Percentiles rank a stretch among this genome's conserved stretches.
Evolutionary conservation across 2,329 filamentous ascomycete genomes (phyloP).

Genomic region (Cercospora canescens): DNA sequence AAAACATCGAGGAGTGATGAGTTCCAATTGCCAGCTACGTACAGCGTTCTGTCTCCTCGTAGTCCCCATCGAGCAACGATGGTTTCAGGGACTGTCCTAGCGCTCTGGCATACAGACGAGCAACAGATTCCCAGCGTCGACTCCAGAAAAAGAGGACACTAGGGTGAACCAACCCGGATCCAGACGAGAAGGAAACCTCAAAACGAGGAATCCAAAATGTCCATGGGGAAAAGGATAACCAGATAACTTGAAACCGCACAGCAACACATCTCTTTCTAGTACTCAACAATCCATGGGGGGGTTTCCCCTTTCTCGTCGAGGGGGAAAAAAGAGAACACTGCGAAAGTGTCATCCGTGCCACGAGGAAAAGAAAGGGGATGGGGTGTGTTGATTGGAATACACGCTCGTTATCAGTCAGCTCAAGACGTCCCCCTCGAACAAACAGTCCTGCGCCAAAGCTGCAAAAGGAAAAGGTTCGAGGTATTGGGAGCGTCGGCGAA

Average conservation of each 20-base stretch:
- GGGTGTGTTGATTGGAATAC: slow-evolving; percentile 1
- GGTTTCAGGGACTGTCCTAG: neutral
- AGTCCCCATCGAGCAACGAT: neutral
- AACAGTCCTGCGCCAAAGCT: slow-evolving; percentile 22
- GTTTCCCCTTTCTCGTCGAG: too few relatives aligned
- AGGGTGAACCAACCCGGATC: slow-evolving; percentile 33
- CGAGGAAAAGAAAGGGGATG: too few relatives aligned
- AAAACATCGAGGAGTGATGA: slow-evolving; percentile 4
- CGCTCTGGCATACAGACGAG: neutral
- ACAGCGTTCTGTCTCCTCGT: slow-evolving; percentile 23
- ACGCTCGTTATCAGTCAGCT: slow-evolving; percentile 34
- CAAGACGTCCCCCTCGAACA: slow-evolving; percentile 16
- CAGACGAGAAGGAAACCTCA: neutral
- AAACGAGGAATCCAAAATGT: slow-evolving; percentile 14
- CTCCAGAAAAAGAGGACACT: slow-evolving; percentile 10
- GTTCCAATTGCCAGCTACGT: slow-evolving; percentile 20
- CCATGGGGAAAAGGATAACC: slow-evolving; percentile 36
- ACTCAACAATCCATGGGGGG: neutral
- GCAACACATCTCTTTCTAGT: slow-evolving; percentile 31
- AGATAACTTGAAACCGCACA: slow-evolving; percentile 33
- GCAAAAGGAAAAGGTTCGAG: slow-evolving; percentile 30
- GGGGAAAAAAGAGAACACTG: too few relatives aligned
- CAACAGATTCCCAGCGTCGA: slow-evolving; percentile 21
- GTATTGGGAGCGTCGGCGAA: slow-evolving; percentile 27
- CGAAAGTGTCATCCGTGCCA: too few relatives aligned